A percentile compares a stretch with the other conserved stretches of the same genome.
Conservation (phyloP, 2,329 filamentous ascomycete genomes). For the Kalmusia sp. region DNA sequence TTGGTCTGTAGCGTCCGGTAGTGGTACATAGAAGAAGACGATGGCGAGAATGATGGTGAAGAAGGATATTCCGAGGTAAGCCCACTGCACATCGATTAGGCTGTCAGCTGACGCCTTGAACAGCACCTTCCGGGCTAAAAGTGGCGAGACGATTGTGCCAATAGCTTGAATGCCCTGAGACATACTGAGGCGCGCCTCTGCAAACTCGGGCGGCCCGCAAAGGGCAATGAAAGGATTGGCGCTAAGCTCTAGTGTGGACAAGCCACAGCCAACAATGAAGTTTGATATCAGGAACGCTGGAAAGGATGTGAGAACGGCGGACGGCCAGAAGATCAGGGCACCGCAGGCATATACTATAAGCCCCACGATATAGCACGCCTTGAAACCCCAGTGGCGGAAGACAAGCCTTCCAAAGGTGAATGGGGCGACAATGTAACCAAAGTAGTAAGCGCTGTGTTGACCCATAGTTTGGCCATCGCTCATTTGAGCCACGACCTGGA, state of each 20-base stretch:
- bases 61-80: constrained; percentile 68
- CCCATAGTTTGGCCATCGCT: constrained; percentile 68
- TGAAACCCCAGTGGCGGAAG: constrained; percentile 67
- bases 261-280: constrained; percentile 66
- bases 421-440: constrained; percentile 74
- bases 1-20: constrained; percentile 67
- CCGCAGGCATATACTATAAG: constrained; percentile 69
- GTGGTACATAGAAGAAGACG: constrained; percentile 66
- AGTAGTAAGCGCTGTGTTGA: constrained; percentile 74
- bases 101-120: constrained; percentile 60
- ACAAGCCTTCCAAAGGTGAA: constrained; percentile 68
- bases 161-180: constrained; percentile 68
- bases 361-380: constrained; percentile 66
- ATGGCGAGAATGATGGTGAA: constrained; percentile 66
- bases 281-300: constrained; percentile 67
- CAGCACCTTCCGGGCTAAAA: constrained; percentile 65
- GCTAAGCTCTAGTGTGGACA: constrained; percentile 66
- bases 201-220: constrained; percentile 66
- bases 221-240: constrained; percentile 69
- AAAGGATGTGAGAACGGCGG: constrained; percentile 67
- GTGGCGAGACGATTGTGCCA: constrained; percentile 65
- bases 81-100: constrained; percentile 69
- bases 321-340: constrained; percentile 69
- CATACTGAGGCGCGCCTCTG: constrained; percentile 66
- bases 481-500: constrained; percentile 69